Evolutionary conservation across 1,284 basidiomycete species (phyloP), one percentile per base, ranked within the genome.

Genomic region (Naganishia liquefaciens): DNA sequence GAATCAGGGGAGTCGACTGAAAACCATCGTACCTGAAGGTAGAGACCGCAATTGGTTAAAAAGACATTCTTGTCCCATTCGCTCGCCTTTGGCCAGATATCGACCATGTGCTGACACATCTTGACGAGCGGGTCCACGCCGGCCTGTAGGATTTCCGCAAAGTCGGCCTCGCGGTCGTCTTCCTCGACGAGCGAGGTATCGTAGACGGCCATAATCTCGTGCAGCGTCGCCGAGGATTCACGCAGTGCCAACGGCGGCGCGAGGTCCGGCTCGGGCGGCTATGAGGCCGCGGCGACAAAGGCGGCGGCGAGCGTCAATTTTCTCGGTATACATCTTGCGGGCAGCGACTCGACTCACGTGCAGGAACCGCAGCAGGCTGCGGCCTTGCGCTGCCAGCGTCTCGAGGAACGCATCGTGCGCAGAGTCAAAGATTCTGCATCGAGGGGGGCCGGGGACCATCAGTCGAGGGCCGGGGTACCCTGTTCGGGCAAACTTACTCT

Each of bases 191-290:
- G 82, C 0, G 90, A 91, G 0, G 89, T 88, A 53, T 90, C 87
- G 75, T 94, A 93, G 9, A 96, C 91, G 0, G 83, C 78, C 84
- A 94, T 89, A 70, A 96, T 87, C 74, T 96, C 92, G 27, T 89
- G 87, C 5, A 96, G 82, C 65, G 91, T 86, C 70, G 91, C 88
- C 0, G 85, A 83, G 51, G 93, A 87, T 70, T 94, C 91, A 49
- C 92, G 84, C 28, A 96, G 85, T 0, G 84, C 80, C 7, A 88
- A 80, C 0, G 93, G 91, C 1, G 92, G 88, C 0, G 87, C 84
- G 6, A 94, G 82, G 13, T 87, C 87, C 1, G 83, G 80, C 68
- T 94, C 90, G 51, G 91, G 87, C 5, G 86, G 82, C 88, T 93
- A 70, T 40, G 53, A 37, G 46, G 27, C 50, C n/a, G 17, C 30